Evolutionary conservation across 2,329 filamentous ascomycete genomes (phyloP), one percentile per base, ranked within the genome.

Genomic region (Coleophoma eucalyptorum): DNA sequence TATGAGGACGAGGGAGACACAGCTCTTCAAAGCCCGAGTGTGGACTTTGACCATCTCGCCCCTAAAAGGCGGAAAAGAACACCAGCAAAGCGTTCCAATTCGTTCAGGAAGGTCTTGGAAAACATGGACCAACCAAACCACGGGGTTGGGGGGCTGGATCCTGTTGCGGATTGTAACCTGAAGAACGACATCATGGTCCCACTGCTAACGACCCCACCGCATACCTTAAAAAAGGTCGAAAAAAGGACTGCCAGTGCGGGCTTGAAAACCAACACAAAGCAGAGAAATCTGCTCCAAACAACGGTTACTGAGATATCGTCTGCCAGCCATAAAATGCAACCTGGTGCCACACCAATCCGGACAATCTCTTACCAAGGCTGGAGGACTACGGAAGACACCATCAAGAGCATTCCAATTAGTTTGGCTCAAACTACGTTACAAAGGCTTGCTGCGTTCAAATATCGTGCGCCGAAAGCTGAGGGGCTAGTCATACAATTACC

Each of bases 371-470:
- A 57, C 50, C 55, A 52, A 45, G 56, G 57, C 21, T 63, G 56
- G 48, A 59, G 55, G 19, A 61, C 60, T 34, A 64, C 63, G n/a
- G 56, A 65, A 53, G 55, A 62, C 35, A 40, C 46, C 21, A 52
- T 60, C 7, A 64, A 58, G 32, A 19, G n/a, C 21, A 53, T 47
- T 38, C 38, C 42, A 7, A 50, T 51, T 49, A 43, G 37, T 18
- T 33, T 61, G 13, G 49, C 55, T 5, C 51, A 59, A 46, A 63
- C 62, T 10, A 64, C 62, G 12, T 31, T 64, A 4, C 56, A 63
- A 40, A 64, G 57, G 46, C 50, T 65, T n/a, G 54, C 57, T 18
- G 42, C 54, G 5, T 62, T 58, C 38, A 46, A 45, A 44, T 59
- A 57, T 43, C 53, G 49, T 31, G 21, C 35, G 16, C 15, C 42